phyloP scores from a whole-genome alignment of 2,329 filamentous ascomycete genomes.

The Penicillium frequentans region DNA sequence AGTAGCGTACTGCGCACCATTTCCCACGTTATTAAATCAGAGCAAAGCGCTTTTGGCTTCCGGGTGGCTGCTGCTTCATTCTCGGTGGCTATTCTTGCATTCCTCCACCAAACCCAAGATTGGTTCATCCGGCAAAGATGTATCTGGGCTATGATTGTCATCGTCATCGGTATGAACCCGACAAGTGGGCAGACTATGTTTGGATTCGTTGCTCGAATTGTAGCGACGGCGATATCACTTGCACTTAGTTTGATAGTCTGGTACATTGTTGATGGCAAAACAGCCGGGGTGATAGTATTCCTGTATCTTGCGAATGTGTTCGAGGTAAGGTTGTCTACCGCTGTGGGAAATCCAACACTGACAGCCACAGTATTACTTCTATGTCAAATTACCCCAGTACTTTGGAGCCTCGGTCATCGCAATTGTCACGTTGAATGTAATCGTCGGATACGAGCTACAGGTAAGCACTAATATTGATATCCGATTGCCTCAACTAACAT shows the following conservation, averaged over 20 bases:
- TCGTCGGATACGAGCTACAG: constrained; percentile 73
- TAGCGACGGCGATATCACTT: constrained; percentile 65
- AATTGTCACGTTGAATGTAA: constrained; percentile 60
- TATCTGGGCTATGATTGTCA: constrained; percentile 75
- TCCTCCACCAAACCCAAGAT: constrained; percentile 59
- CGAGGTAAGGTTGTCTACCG: constrained; percentile 33
- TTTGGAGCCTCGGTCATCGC: constrained; percentile 60
- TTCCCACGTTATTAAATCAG: constrained; percentile 60
- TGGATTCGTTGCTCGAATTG: constrained; percentile 64
- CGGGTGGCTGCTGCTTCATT: constrained; percentile 70
- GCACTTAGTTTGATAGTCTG: constrained; percentile 63
- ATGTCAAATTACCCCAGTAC: constrained; percentile 66
- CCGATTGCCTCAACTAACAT: not conserved
- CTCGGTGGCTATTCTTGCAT: constrained; percentile 67
- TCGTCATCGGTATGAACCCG: constrained; percentile 67
- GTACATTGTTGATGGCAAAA: constrained; percentile 68
- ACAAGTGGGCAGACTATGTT: constrained; percentile 69
- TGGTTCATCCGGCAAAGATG: constrained; percentile 69
- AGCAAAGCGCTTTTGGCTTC: constrained; percentile 68
- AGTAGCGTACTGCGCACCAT: constrained; percentile 60
- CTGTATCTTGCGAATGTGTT: constrained; percentile 65
- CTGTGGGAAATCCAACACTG: not conserved
- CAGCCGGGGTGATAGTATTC: constrained; percentile 65
- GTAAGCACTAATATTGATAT: not conserved
- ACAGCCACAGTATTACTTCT: constrained; percentile 57